Evolutionary conservation across 257 asterid genomes (phyloP).

Genomic region (Nicotiana paniculata): DNA sequence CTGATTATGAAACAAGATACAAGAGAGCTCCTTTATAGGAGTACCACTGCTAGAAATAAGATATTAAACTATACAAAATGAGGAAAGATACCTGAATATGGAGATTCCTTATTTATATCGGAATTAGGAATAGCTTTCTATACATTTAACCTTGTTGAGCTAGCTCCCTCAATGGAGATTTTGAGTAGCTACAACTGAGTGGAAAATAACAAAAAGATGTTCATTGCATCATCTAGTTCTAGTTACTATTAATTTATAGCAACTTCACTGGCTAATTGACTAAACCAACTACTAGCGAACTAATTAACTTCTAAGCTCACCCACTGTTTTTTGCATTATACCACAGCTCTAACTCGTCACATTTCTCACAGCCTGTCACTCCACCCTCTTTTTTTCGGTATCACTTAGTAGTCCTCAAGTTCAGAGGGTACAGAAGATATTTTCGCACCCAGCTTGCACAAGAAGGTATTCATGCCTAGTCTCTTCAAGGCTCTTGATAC

Average conservation of each 20-base stretch:
- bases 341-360: neutral
- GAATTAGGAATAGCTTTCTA: neutral
- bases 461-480: neutral
- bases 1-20: neutral
- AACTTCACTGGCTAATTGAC: neutral
- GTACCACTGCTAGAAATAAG: neutral
- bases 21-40: neutral
- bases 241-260: neutral
- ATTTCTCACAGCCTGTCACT: neutral
- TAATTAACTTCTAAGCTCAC: neutral
- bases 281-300: neutral
- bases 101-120: neutral
- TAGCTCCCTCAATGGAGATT: neutral
- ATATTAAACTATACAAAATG: neutral
- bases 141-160: neutral
- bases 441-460: neutral
- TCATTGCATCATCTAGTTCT: neutral
- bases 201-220: neutral
- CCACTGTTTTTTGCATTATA: too few species aligned
- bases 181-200: neutral
- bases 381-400: neutral
- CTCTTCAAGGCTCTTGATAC: neutral
- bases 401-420: neutral
- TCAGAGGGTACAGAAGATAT: neutral
- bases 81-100: neutral